phyloP scores from a whole-genome alignment of 2,329 filamentous ascomycete genomes.

The Ophiosphaerella narmari region DNA sequence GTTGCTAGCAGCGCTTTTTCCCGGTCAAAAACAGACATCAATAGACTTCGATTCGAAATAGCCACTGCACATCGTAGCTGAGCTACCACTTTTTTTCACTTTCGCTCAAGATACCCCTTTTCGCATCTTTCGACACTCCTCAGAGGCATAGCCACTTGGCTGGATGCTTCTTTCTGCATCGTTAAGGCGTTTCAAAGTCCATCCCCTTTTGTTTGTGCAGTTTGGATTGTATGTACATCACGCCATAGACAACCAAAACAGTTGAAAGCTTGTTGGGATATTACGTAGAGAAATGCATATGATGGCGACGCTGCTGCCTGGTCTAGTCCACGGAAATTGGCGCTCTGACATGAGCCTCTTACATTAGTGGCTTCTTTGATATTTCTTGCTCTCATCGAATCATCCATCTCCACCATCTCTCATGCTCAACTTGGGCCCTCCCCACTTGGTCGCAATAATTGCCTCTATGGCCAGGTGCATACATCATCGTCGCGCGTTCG shows the following conservation, averaged over 20 bases:
- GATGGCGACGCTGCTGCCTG: conserved; percentile 27
- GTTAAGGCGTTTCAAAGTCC: conserved; percentile 22
- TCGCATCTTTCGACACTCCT: conserved; percentile 3
- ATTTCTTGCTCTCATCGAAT: not conserved
- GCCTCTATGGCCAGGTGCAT: no score
- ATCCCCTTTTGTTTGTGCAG: conserved; percentile 17
- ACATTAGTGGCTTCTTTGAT: not conserved
- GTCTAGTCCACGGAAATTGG: conserved; percentile 23
- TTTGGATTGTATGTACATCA: conserved; percentile 6
- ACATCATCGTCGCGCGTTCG: no score
- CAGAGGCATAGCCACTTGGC: not conserved
- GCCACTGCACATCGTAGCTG: conserved; percentile 13
- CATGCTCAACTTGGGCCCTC: not conserved
- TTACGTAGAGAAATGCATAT: conserved; percentile 26
- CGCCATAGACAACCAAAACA: conserved; percentile 8
- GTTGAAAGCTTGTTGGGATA: conserved; percentile 21
- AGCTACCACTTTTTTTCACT: conserved; percentile 22
- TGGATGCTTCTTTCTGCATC: conserved; percentile 14
- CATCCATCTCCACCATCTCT: not conserved
- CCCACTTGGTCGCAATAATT: not conserved
- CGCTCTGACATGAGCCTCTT: conserved; percentile 7
- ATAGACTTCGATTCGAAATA: conserved; percentile 1
- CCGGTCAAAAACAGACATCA: not conserved
- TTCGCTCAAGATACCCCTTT: conserved; percentile 36
- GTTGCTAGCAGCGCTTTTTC: not conserved